phyloP scores from a whole-genome alignment of 2,329 filamentous ascomycete species.

The Leptographium wingfieldii region DNA sequence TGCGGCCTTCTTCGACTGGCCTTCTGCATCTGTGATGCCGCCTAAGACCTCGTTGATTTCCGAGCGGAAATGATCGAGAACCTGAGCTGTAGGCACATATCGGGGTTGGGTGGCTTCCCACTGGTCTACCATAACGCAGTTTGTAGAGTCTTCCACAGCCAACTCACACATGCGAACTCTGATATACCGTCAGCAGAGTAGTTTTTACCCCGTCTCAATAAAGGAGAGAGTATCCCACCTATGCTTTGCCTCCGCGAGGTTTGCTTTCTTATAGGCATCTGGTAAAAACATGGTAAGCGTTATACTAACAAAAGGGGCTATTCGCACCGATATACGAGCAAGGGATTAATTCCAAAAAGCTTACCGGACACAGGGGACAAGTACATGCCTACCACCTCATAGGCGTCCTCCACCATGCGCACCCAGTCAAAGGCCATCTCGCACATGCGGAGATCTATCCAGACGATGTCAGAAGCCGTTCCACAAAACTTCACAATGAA shows the following conservation, averaged over 20 bases:
- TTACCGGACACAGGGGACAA: constrained; percentile 47
- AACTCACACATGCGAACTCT: constrained; percentile 77
- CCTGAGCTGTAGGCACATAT: constrained; percentile 80
- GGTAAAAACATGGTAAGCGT: not conserved
- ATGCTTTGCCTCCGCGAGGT: constrained; percentile 39
- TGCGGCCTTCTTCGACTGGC: constrained; percentile 42
- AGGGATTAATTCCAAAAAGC: not conserved
- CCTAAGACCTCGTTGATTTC: constrained; percentile 73
- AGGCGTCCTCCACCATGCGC: constrained; percentile 30
- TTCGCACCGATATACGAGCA: too few relatives aligned
- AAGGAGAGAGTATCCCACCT: constrained; percentile 1
- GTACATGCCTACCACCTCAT: constrained; percentile 79
- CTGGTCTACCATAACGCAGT: constrained; percentile 76
- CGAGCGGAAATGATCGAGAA: constrained; percentile 81
- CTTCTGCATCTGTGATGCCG: constrained; percentile 58
- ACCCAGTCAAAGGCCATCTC: constrained; percentile 26
- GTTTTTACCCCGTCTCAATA: too few relatives aligned
- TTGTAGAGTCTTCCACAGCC: constrained; percentile 60
- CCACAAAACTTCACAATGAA: not conserved
- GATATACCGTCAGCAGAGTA: constrained; percentile 26
- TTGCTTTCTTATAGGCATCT: constrained; percentile 62
- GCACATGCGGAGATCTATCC: constrained; percentile 23
- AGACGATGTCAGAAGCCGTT: constrained; percentile 5
- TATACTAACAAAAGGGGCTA: not conserved
- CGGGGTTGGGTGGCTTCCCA: constrained; percentile 39